Evolutionary conservation across 495 filamentous ascomycete species (phyloP).

Genomic region (Evernia prunastri): DNA sequence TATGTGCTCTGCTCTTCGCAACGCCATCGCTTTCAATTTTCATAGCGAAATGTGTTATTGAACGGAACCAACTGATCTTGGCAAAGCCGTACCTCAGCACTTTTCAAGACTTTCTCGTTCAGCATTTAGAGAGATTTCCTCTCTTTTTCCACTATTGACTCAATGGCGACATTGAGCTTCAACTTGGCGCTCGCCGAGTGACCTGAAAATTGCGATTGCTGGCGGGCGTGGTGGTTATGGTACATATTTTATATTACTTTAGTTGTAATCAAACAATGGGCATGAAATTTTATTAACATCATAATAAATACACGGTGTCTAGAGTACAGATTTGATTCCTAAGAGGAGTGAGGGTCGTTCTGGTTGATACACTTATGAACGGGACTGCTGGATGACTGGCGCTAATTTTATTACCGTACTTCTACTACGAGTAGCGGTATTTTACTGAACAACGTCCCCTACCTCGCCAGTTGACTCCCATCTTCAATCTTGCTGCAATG

Average conservation of each 20-base stretch:
- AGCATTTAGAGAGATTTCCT: neutral
- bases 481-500: conserved; percentile 39
- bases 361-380: too few species aligned
- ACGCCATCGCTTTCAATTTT: neutral
- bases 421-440: too few species aligned
- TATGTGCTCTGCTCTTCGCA: too few species aligned
- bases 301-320: neutral
- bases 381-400: neutral
- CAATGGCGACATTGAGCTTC: neutral
- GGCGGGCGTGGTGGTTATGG: neutral
- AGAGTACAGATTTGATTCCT: too few species aligned
- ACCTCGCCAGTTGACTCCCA: neutral
- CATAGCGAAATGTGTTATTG: neutral
- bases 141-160: neutral
- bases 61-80: neutral
- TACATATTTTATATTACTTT: too few species aligned
- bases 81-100: neutral
- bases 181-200: neutral
- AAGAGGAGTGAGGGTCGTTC: too few species aligned
- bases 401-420: neutral
- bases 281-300: too few species aligned
- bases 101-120: neutral
- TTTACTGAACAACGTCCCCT: neutral
- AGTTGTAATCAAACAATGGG: too few species aligned
- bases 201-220: neutral